Percentiles rank a stretch among this genome's conserved stretches.
Conservation (phyloP, 768 basidiomycete species). For the Boletus sensibilis region DNA sequence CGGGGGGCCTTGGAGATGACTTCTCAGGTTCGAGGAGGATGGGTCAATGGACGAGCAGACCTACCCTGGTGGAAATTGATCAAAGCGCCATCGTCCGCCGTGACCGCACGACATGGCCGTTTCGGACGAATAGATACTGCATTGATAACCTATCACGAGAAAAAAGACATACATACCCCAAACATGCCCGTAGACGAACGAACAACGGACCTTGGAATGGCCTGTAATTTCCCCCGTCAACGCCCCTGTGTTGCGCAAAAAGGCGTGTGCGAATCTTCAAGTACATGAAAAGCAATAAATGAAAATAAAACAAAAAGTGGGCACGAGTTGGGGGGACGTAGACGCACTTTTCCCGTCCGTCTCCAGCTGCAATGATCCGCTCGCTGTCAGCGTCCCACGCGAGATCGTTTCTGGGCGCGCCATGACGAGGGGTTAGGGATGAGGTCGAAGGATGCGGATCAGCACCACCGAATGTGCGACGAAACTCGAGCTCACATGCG, state of each 20-base stretch:
- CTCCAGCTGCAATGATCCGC: constrained; percentile 92
- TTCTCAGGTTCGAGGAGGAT: not conserved
- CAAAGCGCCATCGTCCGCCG: constrained; percentile 78
- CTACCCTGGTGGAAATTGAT: constrained; percentile 82
- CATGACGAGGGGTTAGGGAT: not conserved
- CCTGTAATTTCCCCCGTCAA: constrained; percentile 88
- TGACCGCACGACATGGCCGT: constrained; percentile 88
- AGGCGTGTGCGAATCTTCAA: constrained; percentile 74
- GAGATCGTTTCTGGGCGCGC: constrained; percentile 74
- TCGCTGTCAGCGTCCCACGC: constrained; percentile 97
- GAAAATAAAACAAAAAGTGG: not conserved
- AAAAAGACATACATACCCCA: not conserved
- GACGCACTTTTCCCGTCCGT: constrained; percentile 80
- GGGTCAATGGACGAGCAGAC: constrained; percentile 2
- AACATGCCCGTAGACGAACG: not conserved
- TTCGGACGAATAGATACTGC: constrained; percentile 86
- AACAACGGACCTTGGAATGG: constrained; percentile 69
- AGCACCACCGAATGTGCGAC: not conserved
- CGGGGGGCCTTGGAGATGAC: constrained; percentile 55
- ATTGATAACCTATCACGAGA: constrained; percentile 63
- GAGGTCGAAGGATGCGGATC: not conserved
- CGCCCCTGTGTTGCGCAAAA: constrained; percentile 80
- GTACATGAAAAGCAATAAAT: not conserved
- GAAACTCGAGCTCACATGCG: constrained; percentile 49
- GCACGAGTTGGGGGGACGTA: not conserved